Base-by-base conservation (phyloP, 2,329 filamentous ascomycete genomes). In the Penicillium palitans region DNA sequence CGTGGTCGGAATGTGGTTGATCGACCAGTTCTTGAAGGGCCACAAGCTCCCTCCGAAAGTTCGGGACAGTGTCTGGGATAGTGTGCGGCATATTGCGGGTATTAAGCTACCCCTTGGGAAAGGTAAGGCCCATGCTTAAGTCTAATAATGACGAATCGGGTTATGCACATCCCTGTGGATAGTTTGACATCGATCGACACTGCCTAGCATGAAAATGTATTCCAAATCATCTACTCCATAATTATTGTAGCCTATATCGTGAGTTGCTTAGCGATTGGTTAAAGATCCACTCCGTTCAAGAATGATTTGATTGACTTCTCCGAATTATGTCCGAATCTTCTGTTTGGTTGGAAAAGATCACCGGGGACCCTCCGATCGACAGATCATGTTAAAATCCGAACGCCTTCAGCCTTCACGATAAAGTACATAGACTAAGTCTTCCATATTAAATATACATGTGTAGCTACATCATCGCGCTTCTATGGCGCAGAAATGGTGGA, bases 1-100 rank as follows among this genome's bases (percentile, higher is more conserved):
- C 55, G 77, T 81, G 49, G 78, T 81, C 41, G 79, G 79, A 25
- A 74, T 80, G 70, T 81, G 79, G 79, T 66, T 81, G 56, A 80
- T 81, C 54, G 79, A 81, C 65, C 78, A 81, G 66, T 71, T 74
- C 58, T 61, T 81, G 45, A 78, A 76, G 61, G 79, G 79, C 6
- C 74, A 76, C 45, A 81, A 81, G 61, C 67, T 81, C 40, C 79
- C 79, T 2, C 65, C 68, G 10, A 75, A 72, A 52, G 77, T 81
- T 6, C 76, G 77, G 10, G 72, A 78, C 29, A 80, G 77, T 60
- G 74, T 81, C 12, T 81, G 79, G 79, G 72, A 72, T 37, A 80
- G 78, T 56, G 78, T 79, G 15, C 69, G 72, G 53, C 70, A 76
- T 63, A 64, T 75, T 21, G 68, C 72, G 6, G 78, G 78, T 12